Evolutionary conservation across 1,284 basidiomycete species (phyloP).

Genomic region (Ustilago xerochloae): DNA sequence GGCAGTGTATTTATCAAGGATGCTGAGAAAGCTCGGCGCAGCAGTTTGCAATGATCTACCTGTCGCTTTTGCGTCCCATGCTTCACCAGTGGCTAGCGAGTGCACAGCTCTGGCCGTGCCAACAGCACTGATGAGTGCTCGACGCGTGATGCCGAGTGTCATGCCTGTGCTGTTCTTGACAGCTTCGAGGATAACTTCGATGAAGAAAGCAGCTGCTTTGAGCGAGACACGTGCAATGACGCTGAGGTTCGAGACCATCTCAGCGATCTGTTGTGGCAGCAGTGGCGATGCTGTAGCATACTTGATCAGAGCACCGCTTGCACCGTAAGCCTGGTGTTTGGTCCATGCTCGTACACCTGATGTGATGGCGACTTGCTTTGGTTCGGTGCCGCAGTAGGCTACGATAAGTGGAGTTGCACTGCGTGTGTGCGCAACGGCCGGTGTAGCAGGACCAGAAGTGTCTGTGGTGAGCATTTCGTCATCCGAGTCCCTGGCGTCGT

Average conservation of each 20-base stretch:
- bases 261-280: constrained; percentile 55
- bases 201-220: constrained; percentile 60
- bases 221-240: constrained; percentile 58
- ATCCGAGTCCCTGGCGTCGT: constrained; percentile 22
- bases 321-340: constrained; percentile 42
- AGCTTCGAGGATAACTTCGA: constrained; percentile 59
- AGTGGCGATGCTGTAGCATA: constrained; percentile 54
- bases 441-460: constrained; percentile 23
- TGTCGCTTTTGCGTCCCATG: constrained; percentile 45
- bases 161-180: constrained; percentile 51
- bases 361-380: constrained; percentile 31
- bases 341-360: constrained; percentile 47
- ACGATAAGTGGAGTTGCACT: constrained; percentile 25
- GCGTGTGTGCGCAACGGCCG: constrained; percentile 7
- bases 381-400: constrained; percentile 29
- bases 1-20: constrained; percentile 72
- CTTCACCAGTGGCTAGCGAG: constrained; percentile 40
- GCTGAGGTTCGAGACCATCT: constrained; percentile 53
- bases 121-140: constrained; percentile 57
- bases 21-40: constrained; percentile 67
- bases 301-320: constrained; percentile 52
- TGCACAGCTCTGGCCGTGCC: constrained; percentile 54
- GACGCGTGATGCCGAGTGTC: constrained; percentile 54
- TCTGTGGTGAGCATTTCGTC: constrained; percentile 24
- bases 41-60: constrained; percentile 13